Base-by-base conservation (phyloP, 768 basidiomycete species). In the Cystobasidium onofrii region DNA sequence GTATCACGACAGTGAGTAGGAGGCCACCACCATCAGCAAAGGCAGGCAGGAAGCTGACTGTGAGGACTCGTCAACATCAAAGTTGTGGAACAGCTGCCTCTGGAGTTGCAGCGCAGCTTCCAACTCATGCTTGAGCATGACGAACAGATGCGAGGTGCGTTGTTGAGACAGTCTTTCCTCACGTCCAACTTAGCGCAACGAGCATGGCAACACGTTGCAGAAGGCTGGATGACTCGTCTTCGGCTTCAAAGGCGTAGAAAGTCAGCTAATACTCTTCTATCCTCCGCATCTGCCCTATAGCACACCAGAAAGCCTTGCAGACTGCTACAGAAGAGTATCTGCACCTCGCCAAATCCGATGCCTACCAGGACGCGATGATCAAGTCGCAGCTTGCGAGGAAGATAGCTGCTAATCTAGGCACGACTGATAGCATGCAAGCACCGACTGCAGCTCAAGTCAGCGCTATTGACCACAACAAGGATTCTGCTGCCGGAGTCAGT, bases 61-160 rank as follows among this genome's bases (percentile, higher is more conserved):
- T 12, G 13, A 33, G n/a, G 25, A n/a, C n/a, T 31, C 6, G 31
- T 18, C 57, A 0, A 15, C 25, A 15, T 60, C 4, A n/a, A 60
- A 92, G 90, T 88, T 61, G 84, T 91, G 64, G 89, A 90, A 74
- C 89, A 91, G 79, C 81, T 92, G 9, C 91, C 91, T 0, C 81
- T 90, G 67, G 87, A 88, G 31, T 80, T 92, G 25, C 87, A 88
- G 73, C 84, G 91, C 54, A 87, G 88, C 65, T 87, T 87, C 78
- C 84, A 85, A 34, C 82, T 92, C 34, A 85, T 91, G 80, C 83
- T 84, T 7, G 90, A 92, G 79, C 82, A 91, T 41, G 91, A 92
- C 76, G 83, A 86, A 70, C 87, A 89, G 79, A 83, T 85, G 41
- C 81, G 84, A 50, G 82, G 90, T 89, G 63, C 54, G 83, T 64